These are phyloP conservation scores for Gynochthodes officinalis DNA, from an alignment of 257 asterid species.

Conservation along the genomic window DNA sequence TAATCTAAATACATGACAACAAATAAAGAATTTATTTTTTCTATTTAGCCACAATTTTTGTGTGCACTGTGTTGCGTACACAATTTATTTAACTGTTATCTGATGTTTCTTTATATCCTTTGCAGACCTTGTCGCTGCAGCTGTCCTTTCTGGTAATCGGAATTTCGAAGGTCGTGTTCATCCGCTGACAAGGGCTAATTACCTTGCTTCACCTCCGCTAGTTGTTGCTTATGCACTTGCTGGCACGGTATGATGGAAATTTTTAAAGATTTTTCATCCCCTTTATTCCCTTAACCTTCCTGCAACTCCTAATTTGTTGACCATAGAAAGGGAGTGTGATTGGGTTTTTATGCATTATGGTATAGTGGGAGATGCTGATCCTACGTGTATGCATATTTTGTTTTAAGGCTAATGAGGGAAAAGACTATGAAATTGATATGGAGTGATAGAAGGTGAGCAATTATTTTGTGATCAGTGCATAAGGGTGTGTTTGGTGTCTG, in stretches of 20 bases:
- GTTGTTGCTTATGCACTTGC: slow-evolving; percentile 95
- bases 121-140: slow-evolving; percentile 83
- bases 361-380: background rate
- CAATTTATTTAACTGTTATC: background rate
- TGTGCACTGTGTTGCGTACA: background rate
- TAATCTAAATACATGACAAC: background rate
- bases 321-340: background rate
- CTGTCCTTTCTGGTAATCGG: slow-evolving; percentile 90
- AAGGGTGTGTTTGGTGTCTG: background rate
- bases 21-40: background rate
- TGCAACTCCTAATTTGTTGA: background rate
- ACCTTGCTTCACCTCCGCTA: slow-evolving; percentile 87
- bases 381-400: background rate
- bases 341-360: background rate
- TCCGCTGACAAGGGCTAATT: slow-evolving; percentile 87
- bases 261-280: background rate
- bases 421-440: too few relatives aligned
- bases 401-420: background rate
- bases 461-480: background rate
- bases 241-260: slow-evolving; percentile 63
- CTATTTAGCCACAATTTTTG: background rate
- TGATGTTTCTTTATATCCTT: slow-evolving; percentile 19
- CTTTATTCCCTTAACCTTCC: background rate
- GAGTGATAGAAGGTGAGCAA: background rate
- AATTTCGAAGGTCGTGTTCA: slow-evolving; percentile 96